Percentiles rank a stretch among this genome's conserved stretches.
Conservation (phyloP, 2,329 filamentous ascomycete species). For the Thermomyces lanuginosus region DNA sequence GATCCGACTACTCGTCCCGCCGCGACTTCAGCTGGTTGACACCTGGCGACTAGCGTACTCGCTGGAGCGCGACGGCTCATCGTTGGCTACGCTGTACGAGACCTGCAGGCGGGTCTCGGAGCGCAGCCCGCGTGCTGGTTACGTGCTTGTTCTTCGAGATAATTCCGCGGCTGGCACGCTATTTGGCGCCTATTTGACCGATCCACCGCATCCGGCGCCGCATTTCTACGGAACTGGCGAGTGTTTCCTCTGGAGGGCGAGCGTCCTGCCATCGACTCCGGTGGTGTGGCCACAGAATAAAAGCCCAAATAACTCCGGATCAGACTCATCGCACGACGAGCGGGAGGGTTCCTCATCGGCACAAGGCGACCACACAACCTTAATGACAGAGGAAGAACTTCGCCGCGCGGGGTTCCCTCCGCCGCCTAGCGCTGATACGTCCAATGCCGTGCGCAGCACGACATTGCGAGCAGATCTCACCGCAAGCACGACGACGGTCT, state of each 20-base stretch:
- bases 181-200: constrained; percentile 89
- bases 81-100: constrained; percentile 70
- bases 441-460: constrained; percentile 43
- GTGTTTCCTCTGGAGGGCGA: constrained; percentile 79
- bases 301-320: not conserved
- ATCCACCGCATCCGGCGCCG: constrained; percentile 61
- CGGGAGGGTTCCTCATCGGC: no score
- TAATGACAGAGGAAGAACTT: constrained; percentile 26
- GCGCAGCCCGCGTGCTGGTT: constrained; percentile 56
- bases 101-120: constrained; percentile 52
- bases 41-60: constrained; percentile 79
- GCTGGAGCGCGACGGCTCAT: constrained; percentile 80
- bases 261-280: constrained; percentile 41
- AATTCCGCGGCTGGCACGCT: constrained; percentile 34
- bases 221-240: constrained; percentile 94
- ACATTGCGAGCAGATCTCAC: constrained; percentile 29
- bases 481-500: constrained; percentile 13
- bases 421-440: constrained; percentile 52
- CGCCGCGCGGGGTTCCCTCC: constrained; percentile 46
- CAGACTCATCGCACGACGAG: not conserved
- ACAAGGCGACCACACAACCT: constrained; percentile 6
- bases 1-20: constrained; percentile 74
- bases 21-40: constrained; percentile 72
- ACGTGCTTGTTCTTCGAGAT: constrained; percentile 76
- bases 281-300: constrained; percentile 9